Evolutionary conservation across 345 rosid genomes (phyloP), one percentile per base, ranked within the genome.

Genomic region (Murraya koenigii): DNA sequence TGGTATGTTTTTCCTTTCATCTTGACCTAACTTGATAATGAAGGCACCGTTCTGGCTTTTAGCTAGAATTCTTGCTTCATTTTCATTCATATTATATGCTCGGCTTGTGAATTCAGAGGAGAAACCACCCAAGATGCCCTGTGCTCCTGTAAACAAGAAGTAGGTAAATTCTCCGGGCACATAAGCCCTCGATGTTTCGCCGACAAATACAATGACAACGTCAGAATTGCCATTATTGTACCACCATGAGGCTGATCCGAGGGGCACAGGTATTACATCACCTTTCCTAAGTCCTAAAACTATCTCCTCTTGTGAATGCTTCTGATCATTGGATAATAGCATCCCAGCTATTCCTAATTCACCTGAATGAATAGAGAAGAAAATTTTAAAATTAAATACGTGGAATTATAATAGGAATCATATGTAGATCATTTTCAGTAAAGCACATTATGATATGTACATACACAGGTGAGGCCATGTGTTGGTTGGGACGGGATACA

Each of bases 211-310:
- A 0, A 84, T 71, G 2, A 78, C 68, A 4, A 84, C 5, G 15
- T 84, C 78, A 0, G 80, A 72, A 41, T 67, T 59, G 38, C 84
- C 83, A 74, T 71, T n/a, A 22, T 86, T 84, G 60, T 73, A 82
- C 89, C 89, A 86, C 85, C 86, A 83, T 7, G 89, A 84, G 22
- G 71, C 28, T 36, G 71, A 8, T 73, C 84, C 86, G 0, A 28
- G 8, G 0, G 87, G 85, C 2, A 84, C 26, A 0, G 82, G 79
- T 32, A 86, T 66, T 0, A 80, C 8, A 32, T 80, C 84, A 30
- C 89, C 87, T 47, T 74, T 84, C 41, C 39, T 58, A 2, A 86
- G 74, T 9, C 64, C 69, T 2, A 86, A 8, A 11, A 80, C 76
- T 11, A 17, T 25, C 38, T 75, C 81, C 8, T 77, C 13, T 30